Evolutionary conservation across 2,329 filamentous ascomycete genomes (phyloP).

Genomic region (Trichophyton mentagrophytes): DNA sequence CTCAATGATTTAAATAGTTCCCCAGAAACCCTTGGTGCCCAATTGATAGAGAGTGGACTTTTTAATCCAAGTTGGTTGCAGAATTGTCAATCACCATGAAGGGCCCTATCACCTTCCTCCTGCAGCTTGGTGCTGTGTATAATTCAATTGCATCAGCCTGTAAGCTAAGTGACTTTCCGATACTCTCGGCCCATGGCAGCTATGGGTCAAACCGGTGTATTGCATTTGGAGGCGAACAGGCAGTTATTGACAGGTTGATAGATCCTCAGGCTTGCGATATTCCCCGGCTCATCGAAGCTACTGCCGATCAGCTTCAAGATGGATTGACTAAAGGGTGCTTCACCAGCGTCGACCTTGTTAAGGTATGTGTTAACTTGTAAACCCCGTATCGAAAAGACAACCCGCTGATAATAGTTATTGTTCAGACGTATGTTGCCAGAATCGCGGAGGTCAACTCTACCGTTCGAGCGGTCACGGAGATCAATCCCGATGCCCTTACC

Average conservation of each 20-base stretch:
- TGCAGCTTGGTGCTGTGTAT: conserved; percentile 1
- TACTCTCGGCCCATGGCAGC: neutral
- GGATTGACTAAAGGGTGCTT: conserved; percentile 41
- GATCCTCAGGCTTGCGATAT: neutral
- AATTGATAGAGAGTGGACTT: neutral
- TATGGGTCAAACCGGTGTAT: neutral
- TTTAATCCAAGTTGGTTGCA: neutral
- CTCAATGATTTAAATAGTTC: neutral
- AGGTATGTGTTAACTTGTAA: conserved; percentile 16
- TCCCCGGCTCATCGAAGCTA: conserved; percentile 37
- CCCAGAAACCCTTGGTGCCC: neutral
- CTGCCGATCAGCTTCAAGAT: conserved; percentile 37
- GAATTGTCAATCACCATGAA: neutral
- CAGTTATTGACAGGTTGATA: neutral
- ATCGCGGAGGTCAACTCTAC: conserved; percentile 42
- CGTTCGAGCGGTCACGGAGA: conserved; percentile 41
- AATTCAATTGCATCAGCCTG: neutral
- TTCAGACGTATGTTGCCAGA: conserved; percentile 38
- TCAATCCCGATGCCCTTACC: conserved; percentile 49
- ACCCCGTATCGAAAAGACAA: no score
- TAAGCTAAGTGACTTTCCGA: neutral
- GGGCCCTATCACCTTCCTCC: neutral
- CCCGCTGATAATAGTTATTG: neutral
- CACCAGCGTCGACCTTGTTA: conserved; percentile 46
- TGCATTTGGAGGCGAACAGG: neutral